Conservation (phyloP, 164 flowering plant genomes). For the Warburgia ugandensis region DNA sequence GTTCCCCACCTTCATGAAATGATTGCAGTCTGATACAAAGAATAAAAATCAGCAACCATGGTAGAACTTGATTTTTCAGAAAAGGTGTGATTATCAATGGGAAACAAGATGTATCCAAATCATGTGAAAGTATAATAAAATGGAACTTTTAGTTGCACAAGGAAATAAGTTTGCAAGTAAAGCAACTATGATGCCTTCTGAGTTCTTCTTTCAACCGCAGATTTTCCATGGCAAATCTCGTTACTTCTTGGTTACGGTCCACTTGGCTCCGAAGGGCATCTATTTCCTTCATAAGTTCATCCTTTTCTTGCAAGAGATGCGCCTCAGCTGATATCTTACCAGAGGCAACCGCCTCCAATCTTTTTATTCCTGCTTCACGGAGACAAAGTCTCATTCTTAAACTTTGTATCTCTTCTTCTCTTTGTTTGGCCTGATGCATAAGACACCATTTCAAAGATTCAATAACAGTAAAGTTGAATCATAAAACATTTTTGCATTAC, state of each 20-base stretch:
- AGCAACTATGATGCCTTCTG: too few relatives aligned
- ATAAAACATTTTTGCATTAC: too few relatives aligned
- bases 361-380: slow-evolving; percentile 86
- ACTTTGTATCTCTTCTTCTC: slow-evolving; percentile 84
- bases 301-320: slow-evolving; percentile 78
- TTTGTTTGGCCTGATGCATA: slow-evolving; percentile 82
- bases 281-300: slow-evolving; percentile 72
- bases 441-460: background rate
- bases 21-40: slow-evolving; percentile 52
- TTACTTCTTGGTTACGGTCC: slow-evolving; percentile 80
- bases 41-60: too few relatives aligned
- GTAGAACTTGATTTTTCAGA: too few relatives aligned
- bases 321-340: slow-evolving; percentile 83
- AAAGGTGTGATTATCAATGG: too few relatives aligned
- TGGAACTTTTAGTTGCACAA: too few relatives aligned
- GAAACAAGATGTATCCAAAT: too few relatives aligned
- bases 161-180: too few relatives aligned
- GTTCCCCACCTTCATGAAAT: slow-evolving; percentile 81
- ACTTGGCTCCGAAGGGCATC: slow-evolving; percentile 72
- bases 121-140: too few relatives aligned
- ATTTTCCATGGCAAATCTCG: slow-evolving; percentile 97
- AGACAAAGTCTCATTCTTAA: slow-evolving; percentile 87
- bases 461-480: too few relatives aligned
- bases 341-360: slow-evolving; percentile 78
- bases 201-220: slow-evolving; percentile 84